phyloP scores from a whole-genome alignment of 306 rosid genomes.

The Hylodesmum podocarpum region DNA sequence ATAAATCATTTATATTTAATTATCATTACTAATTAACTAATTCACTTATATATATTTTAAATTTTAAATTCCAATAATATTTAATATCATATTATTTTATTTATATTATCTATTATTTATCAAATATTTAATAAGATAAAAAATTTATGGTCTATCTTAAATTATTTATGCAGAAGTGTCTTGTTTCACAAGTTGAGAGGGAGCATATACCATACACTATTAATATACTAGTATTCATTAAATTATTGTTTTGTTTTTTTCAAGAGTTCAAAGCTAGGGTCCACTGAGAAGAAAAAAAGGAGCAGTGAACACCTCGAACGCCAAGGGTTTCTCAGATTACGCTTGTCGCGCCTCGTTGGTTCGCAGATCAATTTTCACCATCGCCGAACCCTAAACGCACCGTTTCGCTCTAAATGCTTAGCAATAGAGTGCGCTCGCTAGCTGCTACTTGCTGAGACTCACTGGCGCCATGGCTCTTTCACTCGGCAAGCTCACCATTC shows the following conservation, averaged over 20 bases:
- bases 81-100: no score
- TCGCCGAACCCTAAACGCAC: constrained; percentile 12
- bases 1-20: no score
- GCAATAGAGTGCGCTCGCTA: neutral
- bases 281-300: neutral
- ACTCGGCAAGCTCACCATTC: constrained; percentile 74
- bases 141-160: no score
- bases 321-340: neutral
- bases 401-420: constrained; percentile 10
- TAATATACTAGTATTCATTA: neutral
- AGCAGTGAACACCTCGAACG: neutral
- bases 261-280: neutral
- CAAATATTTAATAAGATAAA: no score
- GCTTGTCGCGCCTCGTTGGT: neutral
- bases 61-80: no score
- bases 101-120: no score
- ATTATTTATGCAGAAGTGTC: no score
- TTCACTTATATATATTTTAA: no score
- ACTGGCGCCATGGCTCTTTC: constrained; percentile 68
- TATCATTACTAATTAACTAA: no score
- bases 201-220: constrained; percentile 26
- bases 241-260: neutral
- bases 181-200: neutral
- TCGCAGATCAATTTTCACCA: neutral
- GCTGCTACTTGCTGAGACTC: constrained; percentile 28